Conservation (phyloP, 2,329 filamentous ascomycete genomes). For the Tympanopsis confertula region DNA sequence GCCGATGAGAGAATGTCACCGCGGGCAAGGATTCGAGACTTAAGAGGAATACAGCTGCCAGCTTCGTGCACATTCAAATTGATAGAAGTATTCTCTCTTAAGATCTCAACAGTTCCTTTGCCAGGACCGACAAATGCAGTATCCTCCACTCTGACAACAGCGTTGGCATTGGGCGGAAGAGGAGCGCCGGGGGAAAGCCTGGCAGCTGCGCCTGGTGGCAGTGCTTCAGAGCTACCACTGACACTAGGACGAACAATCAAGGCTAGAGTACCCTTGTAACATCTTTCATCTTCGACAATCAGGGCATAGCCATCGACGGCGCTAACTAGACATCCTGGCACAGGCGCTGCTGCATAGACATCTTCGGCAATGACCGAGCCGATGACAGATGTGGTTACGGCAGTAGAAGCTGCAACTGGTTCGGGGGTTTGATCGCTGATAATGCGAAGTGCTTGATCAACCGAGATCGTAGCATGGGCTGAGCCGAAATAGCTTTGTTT, state of each 20-base stretch:
- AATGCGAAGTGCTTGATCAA: slow-evolving; percentile 65
- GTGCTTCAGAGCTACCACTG: slow-evolving; percentile 44
- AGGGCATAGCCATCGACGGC: slow-evolving; percentile 96
- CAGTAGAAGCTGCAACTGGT: slow-evolving; percentile 40
- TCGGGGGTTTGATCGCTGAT: slow-evolving; percentile 65
- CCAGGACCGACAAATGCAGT: slow-evolving; percentile 69
- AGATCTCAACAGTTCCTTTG: slow-evolving; percentile 77
- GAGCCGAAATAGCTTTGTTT: slow-evolving; percentile 69
- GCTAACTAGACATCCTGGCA: slow-evolving; percentile 90
- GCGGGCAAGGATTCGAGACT: slow-evolving; percentile 57
- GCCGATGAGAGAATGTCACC: slow-evolving; percentile 77
- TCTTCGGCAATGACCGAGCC: slow-evolving; percentile 75
- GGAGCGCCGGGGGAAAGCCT: slow-evolving; percentile 92
- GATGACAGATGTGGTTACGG: slow-evolving; percentile 55
- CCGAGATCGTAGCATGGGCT: slow-evolving; percentile 82
- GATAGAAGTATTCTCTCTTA: slow-evolving; percentile 61
- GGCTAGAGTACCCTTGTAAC: slow-evolving; percentile 68
- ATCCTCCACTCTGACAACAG: slow-evolving; percentile 95
- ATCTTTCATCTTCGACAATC: slow-evolving; percentile 38
- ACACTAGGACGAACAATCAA: slow-evolving; percentile 78
- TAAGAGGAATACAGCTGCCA: slow-evolving; percentile 71
- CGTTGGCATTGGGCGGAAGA: slow-evolving; percentile 74
- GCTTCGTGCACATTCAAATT: slow-evolving; percentile 87
- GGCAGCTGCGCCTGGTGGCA: slow-evolving; percentile 67
- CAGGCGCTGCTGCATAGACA: slow-evolving; percentile 67